phyloP scores from a whole-genome alignment of 768 basidiomycete genomes.

The Panellus pusillus region DNA sequence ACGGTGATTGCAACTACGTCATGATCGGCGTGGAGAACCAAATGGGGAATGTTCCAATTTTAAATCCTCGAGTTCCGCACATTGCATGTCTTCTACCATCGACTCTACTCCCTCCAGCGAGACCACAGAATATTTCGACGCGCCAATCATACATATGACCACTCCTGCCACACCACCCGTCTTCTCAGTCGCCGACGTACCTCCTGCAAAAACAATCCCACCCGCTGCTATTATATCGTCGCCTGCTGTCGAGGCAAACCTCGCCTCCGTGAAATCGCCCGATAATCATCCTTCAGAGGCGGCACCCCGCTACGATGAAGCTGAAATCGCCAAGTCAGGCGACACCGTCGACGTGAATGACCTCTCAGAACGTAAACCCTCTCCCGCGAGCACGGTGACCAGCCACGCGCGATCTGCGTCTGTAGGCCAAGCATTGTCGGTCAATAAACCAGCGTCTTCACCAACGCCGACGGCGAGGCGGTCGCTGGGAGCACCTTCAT shows the following conservation, averaged over 20 bases:
- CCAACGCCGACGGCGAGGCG: constrained; percentile 32
- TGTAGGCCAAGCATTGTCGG: constrained; percentile 25
- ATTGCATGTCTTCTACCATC: neutral
- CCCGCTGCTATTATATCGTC: too few species aligned
- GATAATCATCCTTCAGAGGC: neutral
- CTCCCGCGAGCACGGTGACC: constrained; percentile 6
- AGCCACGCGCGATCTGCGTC: constrained; percentile 20
- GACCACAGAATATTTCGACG: constrained; percentile 46
- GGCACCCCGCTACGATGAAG: constrained; percentile 3
- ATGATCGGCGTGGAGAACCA: neutral
- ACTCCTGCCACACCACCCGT: neutral
- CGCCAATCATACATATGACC: constrained; percentile 32
- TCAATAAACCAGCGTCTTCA: constrained; percentile 32
- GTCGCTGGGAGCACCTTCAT: constrained; percentile 45
- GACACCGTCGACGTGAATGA: constrained; percentile 10
- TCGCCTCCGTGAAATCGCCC: neutral
- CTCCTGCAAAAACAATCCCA: neutral
- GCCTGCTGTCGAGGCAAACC: neutral
- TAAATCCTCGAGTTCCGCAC: neutral
- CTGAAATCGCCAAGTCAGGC: neutral
- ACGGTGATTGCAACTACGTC: neutral
- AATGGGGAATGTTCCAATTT: neutral
- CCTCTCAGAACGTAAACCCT: constrained; percentile 1
- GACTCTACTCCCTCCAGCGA: constrained; percentile 32
- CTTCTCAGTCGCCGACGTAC: neutral